Base-by-base conservation (phyloP, 140 eudicot species). In the Cichorium intybus region DNA sequence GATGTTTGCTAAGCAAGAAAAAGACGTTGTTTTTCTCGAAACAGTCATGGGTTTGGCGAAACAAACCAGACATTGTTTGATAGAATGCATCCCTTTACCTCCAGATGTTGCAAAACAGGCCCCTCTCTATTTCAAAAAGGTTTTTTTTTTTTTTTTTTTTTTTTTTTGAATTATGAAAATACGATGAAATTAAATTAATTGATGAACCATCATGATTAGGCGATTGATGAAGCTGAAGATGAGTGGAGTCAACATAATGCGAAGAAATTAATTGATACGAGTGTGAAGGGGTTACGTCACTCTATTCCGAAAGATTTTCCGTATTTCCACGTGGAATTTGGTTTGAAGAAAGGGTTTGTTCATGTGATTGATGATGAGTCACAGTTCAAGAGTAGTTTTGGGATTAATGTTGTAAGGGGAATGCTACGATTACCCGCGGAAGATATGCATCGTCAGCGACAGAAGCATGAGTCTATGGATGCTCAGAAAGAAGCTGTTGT, bases 171-270 rank as follows among this genome's bases (percentile, higher is more conserved):
- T 62, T 31, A 10, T 66, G 48, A 5, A 22, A 39, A 46, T 26
- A 16, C 2, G 17, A 64, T n/a, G 60, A 24, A 54, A 54, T 14
- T 64, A 64, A n/a, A 48, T n/a, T n/a, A n/a, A n/a, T n/a, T n/a
- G n/a, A 34, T 51, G 39, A 35, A 33, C 14, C 60, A 61, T 24
- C 28, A 39, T 54, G 47, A 81, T 39, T 82, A 91, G 98, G 98
- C 98, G 26, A 88, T 92, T 17, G 98, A 92, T 66, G 98, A 92
- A 72, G 98, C 96, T 23, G 98, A 92, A 73, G 87, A 80, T 18
- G 98, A 92, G 60, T 92, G 98, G 98, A 92, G 96, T 37, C 96
- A 83, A 65, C 98, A 92, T 69, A 85, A 92, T 34, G 89, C 98
- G 0, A 92, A 92, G 86, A 92, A 88, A 56, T 58, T 92, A 49